Evolutionary conservation across 352 stramenopile genomes (phyloP).

Genomic region (Phytophthora pluvialis): DNA sequence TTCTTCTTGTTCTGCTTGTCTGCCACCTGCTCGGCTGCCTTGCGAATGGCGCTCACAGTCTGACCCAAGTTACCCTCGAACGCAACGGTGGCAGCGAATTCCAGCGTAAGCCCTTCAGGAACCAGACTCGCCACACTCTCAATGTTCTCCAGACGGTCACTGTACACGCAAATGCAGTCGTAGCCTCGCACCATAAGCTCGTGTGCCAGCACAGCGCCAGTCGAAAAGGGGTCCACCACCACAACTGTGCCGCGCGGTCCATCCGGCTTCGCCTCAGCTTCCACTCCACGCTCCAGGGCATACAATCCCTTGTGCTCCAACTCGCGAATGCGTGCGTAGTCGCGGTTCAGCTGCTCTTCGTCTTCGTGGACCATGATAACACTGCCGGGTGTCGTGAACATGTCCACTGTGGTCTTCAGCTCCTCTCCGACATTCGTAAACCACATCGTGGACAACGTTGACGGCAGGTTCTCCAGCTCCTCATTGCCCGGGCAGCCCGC

Average conservation of each 20-base stretch:
- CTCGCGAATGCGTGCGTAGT: slow-evolving; percentile 89
- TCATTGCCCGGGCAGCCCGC: slow-evolving; percentile 83
- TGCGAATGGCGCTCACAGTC: slow-evolving; percentile 47
- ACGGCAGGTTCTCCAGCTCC: slow-evolving; percentile 87
- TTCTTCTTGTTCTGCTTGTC: slow-evolving; percentile 40
- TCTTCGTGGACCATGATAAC: slow-evolving; percentile 86
- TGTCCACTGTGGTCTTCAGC: slow-evolving; percentile 85
- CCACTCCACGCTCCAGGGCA: slow-evolving; percentile 38
- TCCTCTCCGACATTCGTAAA: slow-evolving; percentile 70
- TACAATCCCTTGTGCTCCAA: slow-evolving; percentile 81
- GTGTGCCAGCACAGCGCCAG: slow-evolving; percentile 94
- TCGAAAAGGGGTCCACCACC: slow-evolving; percentile 96
- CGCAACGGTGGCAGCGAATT: slow-evolving; percentile 80
- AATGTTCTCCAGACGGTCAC: slow-evolving; percentile 83
- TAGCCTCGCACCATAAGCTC: slow-evolving; percentile 91
- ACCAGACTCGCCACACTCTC: slow-evolving; percentile 81
- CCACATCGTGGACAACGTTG: slow-evolving; percentile 83
- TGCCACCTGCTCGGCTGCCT: slow-evolving; percentile 57
- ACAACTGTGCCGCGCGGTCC: slow-evolving; percentile 79
- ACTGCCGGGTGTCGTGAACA: slow-evolving; percentile 90
- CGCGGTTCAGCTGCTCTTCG: slow-evolving; percentile 69
- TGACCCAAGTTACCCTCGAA: slow-evolving; percentile 59
- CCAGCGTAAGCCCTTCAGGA: slow-evolving; percentile 74
- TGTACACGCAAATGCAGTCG: slow-evolving; percentile 90
- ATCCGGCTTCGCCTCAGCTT: slow-evolving; percentile 16